Percentiles rank a stretch among this genome's conserved stretches.
Conservation (phyloP, 495 filamentous ascomycete species). For the Schizothecium vesticola region DNA sequence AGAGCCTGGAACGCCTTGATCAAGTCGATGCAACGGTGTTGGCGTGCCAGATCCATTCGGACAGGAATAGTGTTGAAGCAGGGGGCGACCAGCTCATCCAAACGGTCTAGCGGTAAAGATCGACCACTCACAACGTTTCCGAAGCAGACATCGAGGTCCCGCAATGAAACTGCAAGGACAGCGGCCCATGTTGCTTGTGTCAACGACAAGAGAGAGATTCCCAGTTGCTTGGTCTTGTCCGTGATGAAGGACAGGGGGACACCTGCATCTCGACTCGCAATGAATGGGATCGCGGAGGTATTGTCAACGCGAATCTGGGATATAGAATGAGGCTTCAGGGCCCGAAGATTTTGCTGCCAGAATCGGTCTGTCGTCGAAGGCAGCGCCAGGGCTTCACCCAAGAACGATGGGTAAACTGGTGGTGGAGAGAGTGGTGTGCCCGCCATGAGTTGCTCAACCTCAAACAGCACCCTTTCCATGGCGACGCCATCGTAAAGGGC, state of each 20-base stretch:
- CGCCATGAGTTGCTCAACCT: slow-evolving; percentile 52
- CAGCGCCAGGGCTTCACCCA: slow-evolving; percentile 24
- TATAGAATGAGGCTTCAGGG: slow-evolving; percentile 46
- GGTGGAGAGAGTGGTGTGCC: slow-evolving; percentile 39
- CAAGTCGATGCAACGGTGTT: slow-evolving; percentile 46
- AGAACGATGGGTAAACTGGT: slow-evolving; percentile 41
- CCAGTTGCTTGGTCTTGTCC: slow-evolving; percentile 42
- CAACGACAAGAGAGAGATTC: slow-evolving; percentile 56
- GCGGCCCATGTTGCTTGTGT: slow-evolving; percentile 65
- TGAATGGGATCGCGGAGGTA: neutral
- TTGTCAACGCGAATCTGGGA: slow-evolving; percentile 2
- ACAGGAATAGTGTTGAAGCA: slow-evolving; percentile 86
- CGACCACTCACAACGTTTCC: slow-evolving; percentile 75
- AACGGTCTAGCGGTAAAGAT: slow-evolving; percentile 54
- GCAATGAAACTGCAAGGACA: slow-evolving; percentile 47
- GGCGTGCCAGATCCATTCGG: slow-evolving; percentile 48
- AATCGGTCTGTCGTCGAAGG: slow-evolving; percentile 47
- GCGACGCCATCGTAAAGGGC: slow-evolving; percentile 76
- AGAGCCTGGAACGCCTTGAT: slow-evolving; percentile 48
- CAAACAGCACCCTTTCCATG: slow-evolving; percentile 57
- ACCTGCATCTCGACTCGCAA: neutral
- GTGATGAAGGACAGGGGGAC: slow-evolving; percentile 43
- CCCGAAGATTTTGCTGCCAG: slow-evolving; percentile 52
- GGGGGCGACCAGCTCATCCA: slow-evolving; percentile 71
- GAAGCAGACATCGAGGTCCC: slow-evolving; percentile 66